A percentile compares a stretch with the other conserved stretches of the same genome.
Evolutionary conservation across 1,139 yeast species (phyloP).

Genomic region (Suhomyces chickasaworum): DNA sequence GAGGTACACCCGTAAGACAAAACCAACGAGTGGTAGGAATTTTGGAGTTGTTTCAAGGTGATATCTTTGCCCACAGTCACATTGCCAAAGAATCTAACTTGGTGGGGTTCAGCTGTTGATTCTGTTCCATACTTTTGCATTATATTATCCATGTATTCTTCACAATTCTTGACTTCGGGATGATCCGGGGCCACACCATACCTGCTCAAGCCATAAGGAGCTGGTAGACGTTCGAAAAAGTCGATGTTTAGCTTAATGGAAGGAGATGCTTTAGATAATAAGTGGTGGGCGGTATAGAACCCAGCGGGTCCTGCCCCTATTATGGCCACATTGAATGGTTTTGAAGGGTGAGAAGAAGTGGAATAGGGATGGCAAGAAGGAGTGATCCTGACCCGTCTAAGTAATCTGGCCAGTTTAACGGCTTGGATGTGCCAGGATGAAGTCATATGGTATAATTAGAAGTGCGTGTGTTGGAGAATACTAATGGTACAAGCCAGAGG

Average conservation of each 20-base stretch:
- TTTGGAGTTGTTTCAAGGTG: conserved; percentile 47
- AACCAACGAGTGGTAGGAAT: conserved; percentile 69
- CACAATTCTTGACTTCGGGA: conserved; percentile 91
- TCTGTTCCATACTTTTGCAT: conserved; percentile 32
- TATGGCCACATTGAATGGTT: conserved; percentile 51
- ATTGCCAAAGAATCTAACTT: conserved; percentile 72
- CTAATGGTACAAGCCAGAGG: too few relatives aligned
- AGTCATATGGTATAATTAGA: not conserved
- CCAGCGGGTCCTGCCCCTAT: conserved; percentile 98
- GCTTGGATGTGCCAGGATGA: not conserved
- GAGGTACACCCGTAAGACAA: conserved; percentile 81
- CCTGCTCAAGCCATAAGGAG: conserved; percentile 88
- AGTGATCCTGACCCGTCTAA: not conserved
- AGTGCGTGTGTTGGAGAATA: not conserved
- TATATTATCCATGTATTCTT: conserved; percentile 72
- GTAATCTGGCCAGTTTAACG: not conserved
- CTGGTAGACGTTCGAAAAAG: conserved; percentile 78
- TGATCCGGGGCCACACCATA: conserved; percentile 99
- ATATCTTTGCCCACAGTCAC: conserved; percentile 63
- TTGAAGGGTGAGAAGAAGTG: not conserved
- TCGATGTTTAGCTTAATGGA: conserved; percentile 48
- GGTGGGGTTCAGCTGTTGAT: conserved; percentile 19
- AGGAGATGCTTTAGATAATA: conserved; percentile 52
- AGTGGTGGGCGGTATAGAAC: conserved; percentile 81
- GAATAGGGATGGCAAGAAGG: conserved; percentile 3